A percentile compares a stretch with the other conserved stretches of the same genome.
Conservation (phyloP, 2,329 filamentous ascomycete species). For the Gnomoniopsis sp. region DNA sequence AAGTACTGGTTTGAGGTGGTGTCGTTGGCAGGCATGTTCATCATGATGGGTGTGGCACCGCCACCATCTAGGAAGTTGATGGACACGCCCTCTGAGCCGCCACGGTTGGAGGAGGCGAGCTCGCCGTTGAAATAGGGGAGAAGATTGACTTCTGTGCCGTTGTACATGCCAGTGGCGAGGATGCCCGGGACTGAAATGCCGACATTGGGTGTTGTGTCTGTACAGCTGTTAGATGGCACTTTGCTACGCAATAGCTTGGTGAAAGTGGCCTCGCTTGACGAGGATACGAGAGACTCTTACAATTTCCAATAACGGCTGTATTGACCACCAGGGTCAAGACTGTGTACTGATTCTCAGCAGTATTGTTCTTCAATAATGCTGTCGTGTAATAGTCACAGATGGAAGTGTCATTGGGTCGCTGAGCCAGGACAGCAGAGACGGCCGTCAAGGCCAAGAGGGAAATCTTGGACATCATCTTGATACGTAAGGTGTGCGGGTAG, state of each 20-base stretch:
- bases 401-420: constrained; percentile 45
- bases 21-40: constrained; percentile 51
- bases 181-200: constrained; percentile 55
- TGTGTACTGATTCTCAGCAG: constrained; percentile 52
- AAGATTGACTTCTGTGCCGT: constrained; percentile 52
- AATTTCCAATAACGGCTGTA: constrained; percentile 63
- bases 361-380: constrained; percentile 56
- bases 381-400: constrained; percentile 65
- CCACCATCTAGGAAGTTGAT: constrained; percentile 62
- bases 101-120: constrained; percentile 51
- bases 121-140: constrained; percentile 56
- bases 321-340: constrained; percentile 58
- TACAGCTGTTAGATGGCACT: too few relatives aligned
- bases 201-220: constrained; percentile 51
- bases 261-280: not conserved
- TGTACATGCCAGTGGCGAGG: constrained; percentile 45
- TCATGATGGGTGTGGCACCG: constrained; percentile 50
- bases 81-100: constrained; percentile 39
- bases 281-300: constrained; percentile 28
- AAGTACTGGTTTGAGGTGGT: constrained; percentile 52
- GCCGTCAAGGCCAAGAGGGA: constrained; percentile 24
- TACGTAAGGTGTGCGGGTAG: not conserved
- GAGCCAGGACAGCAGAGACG: constrained; percentile 30
- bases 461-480: constrained; percentile 27
- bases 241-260: not conserved